These are phyloP conservation scores for Elsinoe australis DNA, from an alignment of 2,329 filamentous ascomycete species.

Conservation along the genomic window DNA sequence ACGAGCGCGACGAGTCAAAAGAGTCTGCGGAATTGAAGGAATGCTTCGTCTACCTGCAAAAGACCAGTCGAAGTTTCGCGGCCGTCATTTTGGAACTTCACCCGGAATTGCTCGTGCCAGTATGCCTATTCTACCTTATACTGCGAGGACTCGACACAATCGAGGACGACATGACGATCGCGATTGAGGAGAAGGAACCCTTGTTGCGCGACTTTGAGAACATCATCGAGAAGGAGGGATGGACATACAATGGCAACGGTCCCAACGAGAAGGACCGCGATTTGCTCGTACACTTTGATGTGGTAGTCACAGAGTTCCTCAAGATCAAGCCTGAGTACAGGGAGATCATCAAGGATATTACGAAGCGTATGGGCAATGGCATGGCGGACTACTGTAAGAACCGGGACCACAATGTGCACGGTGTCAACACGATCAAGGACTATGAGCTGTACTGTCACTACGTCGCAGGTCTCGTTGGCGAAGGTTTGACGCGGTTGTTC, in stretches of 20 bases:
- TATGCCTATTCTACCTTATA: slow-evolving; percentile 86
- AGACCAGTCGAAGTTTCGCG: slow-evolving; percentile 88
- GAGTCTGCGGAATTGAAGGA: slow-evolving; percentile 66
- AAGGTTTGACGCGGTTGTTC: slow-evolving; percentile 84
- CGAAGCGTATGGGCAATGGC: slow-evolving; percentile 89
- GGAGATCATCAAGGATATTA: slow-evolving; percentile 85
- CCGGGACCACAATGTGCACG: slow-evolving; percentile 57
- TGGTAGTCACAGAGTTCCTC: slow-evolving; percentile 77
- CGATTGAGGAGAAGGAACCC: slow-evolving; percentile 73
- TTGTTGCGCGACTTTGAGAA: slow-evolving; percentile 75
- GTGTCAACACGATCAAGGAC: slow-evolving; percentile 74
- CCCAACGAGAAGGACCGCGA: slow-evolving; percentile 91
- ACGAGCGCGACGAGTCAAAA: slow-evolving; percentile 67
- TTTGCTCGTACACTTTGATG: slow-evolving; percentile 84
- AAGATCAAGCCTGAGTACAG: slow-evolving; percentile 78
- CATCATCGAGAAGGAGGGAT: slow-evolving; percentile 72
- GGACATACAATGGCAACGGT: slow-evolving; percentile 80
- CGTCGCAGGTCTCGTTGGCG: slow-evolving; percentile 95
- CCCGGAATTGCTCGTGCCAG: slow-evolving; percentile 81
- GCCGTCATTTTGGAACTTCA: slow-evolving; percentile 94
- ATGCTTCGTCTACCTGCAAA: slow-evolving; percentile 79
- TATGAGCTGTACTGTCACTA: slow-evolving; percentile 98
- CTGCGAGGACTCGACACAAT: slow-evolving; percentile 94
- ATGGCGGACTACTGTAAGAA: slow-evolving; percentile 95
- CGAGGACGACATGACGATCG: slow-evolving; percentile 95